Evolutionary conservation across 164 flowering plant species (phyloP), one percentile per base, ranked within the genome.

Genomic region (Cinnamomum chago): DNA sequence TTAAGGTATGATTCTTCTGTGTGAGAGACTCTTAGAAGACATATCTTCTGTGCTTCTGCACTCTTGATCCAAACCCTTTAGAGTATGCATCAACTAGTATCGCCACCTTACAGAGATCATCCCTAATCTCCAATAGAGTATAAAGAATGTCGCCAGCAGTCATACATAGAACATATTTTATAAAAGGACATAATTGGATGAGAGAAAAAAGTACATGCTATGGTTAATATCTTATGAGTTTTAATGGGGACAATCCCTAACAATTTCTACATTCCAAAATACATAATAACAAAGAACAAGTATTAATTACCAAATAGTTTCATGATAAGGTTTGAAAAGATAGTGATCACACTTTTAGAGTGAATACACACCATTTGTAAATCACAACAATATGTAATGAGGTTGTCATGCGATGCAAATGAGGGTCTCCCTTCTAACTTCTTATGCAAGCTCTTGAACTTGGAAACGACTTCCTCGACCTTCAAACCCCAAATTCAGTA

Each of bases 391-490:
- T 85, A 79, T 1, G 18, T 65, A 60, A 95, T 77, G 55, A 95
- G 95, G 79, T 81, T 86, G 79, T 77, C 86, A 83, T 88, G 89
- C 28, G 94, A 84, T 30, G 62, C 58, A 15, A 84, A 78, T 18
- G 91, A 82, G 68, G 94, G 95, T 58, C 28, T 47, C 77, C 93
- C 82, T 74, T 86, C 88, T 74, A 88, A 70, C 80, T 81, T 84
- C 73, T 58, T 73, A 79, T 88, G 97, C 83, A 90, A 69, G 73
- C 75, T 47, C 40, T 83, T 84, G 82, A 86, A 87, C 58, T 85
- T 85, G 33, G 67, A 47, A 78, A 85, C 68, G 20, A 83, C 81
- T 80, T 89, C 95, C 77, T 87, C 93, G 78, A 90, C 91, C 98
- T 94, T 77, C 82, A 83, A 77, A 27, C 50, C 25, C 64, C 80